Evolutionary conservation across 768 basidiomycete genomes (phyloP), one percentile per base, ranked within the genome.

Genomic region (Suillus tomentosus): DNA sequence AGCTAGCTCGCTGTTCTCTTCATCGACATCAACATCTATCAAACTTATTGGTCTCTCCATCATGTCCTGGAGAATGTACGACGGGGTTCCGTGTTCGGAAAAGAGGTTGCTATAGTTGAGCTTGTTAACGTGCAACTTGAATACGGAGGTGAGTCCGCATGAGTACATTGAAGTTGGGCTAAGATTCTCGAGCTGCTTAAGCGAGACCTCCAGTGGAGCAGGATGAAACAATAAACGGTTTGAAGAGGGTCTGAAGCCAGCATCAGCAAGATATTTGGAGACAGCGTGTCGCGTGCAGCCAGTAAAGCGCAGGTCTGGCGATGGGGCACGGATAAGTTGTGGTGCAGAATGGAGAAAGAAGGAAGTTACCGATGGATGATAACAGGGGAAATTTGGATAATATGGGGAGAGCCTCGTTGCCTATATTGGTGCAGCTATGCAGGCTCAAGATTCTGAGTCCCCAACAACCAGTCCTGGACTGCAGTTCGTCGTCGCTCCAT

Each of bases 401-500:
- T 39, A 75, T 66, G 2, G 73, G 62, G 63, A 84, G 79, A 3
- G 82, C 79, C 2, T 76, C 67, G 67, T 84, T 71, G 22, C 81
- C 78, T 64, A 91, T 76, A 24, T 77, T 75, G 36, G 68, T 74
- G 72, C 89, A 91, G 66, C 84, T 77, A 61, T 82, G 75, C 10
- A 91, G 79, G 57, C 79, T 75, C 56, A 91, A 80, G 13, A 91
- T 77, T 45, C 89, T 80, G 24, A 92, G 79, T 6, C 78, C 74
- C 82, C 85, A 87, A 2, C 86, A 83, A 1, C 87, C 89, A 19
- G 64, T 64, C 39, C 66, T 62, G 37, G 60, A 62, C 19, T 45
- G 24, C 10, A 31, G 64, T 64, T 69, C 71, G n/a, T 70, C 66
- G 36, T 79, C 72, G 37, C 73, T 68, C 71, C 74, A 77, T 2